Conservation (phyloP, 2,329 filamentous ascomycete species). For the Torrubiellomyces zombiae region DNA sequence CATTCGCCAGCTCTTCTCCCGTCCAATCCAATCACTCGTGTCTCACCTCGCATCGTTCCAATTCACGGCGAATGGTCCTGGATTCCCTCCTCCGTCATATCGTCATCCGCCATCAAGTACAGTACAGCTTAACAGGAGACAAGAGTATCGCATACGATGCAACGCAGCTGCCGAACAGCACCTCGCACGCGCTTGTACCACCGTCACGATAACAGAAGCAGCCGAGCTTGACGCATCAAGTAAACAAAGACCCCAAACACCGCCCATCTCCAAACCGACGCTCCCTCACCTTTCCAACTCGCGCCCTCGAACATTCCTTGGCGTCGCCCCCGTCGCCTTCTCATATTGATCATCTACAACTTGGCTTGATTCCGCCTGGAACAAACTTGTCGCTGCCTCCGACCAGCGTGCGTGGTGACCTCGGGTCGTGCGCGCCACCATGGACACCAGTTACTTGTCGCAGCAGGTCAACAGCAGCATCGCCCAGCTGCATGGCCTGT, state of each 20-base stretch:
- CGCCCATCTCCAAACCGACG: neutral
- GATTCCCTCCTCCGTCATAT: too few species aligned
- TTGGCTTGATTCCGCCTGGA: neutral
- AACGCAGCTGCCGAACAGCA: too few species aligned
- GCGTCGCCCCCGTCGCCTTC: neutral
- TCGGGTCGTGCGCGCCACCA: conserved; percentile 17
- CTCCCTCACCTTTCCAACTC: neutral
- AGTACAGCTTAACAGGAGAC: too few species aligned
- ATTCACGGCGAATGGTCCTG: too few species aligned
- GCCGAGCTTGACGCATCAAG: too few species aligned
- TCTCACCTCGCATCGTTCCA: too few species aligned
- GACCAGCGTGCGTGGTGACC: conserved; percentile 1
- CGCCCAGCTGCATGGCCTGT: conserved; percentile 79
- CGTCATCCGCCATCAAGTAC: too few species aligned
- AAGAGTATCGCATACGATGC: too few species aligned
- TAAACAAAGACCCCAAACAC: conserved; percentile 1
- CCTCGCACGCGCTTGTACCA: too few species aligned
- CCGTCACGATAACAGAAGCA: too few species aligned
- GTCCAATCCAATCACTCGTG: too few species aligned
- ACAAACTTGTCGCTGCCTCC: neutral
- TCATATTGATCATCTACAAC: neutral
- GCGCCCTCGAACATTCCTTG: conserved; percentile 1
- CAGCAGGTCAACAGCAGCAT: conserved; percentile 94
- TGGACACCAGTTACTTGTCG: conserved; percentile 85
- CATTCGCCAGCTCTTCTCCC: too few species aligned